Conservation (phyloP, 2,329 filamentous ascomycete genomes). For the Fusarium transvaalense region DNA sequence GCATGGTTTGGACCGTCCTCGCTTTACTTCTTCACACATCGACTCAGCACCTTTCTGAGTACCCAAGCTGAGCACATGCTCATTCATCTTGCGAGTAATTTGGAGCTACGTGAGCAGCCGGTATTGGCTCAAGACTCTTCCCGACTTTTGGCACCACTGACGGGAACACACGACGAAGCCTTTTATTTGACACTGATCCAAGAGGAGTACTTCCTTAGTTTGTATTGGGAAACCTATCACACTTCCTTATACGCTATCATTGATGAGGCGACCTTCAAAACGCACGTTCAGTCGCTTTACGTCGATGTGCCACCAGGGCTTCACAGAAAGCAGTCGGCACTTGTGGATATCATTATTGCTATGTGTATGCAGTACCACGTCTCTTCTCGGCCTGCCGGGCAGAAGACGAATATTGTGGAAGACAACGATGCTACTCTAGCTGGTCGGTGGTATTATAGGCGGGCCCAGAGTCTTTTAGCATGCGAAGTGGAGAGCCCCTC, state of each 20-base stretch:
- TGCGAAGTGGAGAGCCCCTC: conserved; percentile 21
- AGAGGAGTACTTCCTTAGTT: conserved; percentile 14
- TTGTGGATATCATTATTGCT: conserved; percentile 19
- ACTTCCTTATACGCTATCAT: conserved; percentile 12
- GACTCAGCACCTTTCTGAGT: conserved; percentile 15
- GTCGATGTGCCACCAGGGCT: conserved; percentile 8
- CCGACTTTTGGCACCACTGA: conserved; percentile 1
- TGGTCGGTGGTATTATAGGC: conserved; percentile 21
- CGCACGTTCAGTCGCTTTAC: conserved; percentile 6
- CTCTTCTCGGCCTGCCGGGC: background rate
- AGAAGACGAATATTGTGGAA: conserved; percentile 7
- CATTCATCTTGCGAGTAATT: conserved; percentile 20
- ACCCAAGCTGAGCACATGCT: conserved; percentile 30
- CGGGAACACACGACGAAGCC: background rate
- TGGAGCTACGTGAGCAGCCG: background rate
- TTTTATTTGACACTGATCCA: conserved; percentile 12
- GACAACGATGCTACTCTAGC: conserved; percentile 18
- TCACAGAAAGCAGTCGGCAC: conserved; percentile 1
- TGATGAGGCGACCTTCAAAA: conserved; percentile 13
- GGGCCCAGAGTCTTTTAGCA: conserved; percentile 15
- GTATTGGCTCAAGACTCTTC: conserved; percentile 2
- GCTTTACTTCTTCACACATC: conserved; percentile 26
- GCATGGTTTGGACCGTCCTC: conserved; percentile 25
- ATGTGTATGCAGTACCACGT: conserved; percentile 27
- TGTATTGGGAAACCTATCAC: conserved; percentile 29